Percentiles rank a stretch among this genome's conserved stretches.
These are phyloP conservation scores for Podospora conica DNA, from an alignment of 495 filamentous ascomycete species.

Conservation along the genomic window DNA sequence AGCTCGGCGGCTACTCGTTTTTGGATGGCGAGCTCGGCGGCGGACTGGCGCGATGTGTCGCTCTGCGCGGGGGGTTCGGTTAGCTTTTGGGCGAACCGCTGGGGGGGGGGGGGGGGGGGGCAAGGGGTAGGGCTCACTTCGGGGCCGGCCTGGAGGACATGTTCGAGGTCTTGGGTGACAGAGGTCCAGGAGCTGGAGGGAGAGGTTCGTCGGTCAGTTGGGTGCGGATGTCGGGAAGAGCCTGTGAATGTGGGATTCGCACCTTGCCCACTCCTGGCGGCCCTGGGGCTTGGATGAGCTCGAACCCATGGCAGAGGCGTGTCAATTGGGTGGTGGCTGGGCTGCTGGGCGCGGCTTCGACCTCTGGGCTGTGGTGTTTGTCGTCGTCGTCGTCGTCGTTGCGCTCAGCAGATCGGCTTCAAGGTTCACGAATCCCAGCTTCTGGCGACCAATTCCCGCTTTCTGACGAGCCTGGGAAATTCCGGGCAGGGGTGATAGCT, in stretches of 20 bases:
- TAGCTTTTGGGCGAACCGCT: background rate
- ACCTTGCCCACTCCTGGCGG: conserved; percentile 46
- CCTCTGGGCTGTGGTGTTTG: background rate
- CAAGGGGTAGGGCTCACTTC: conserved; percentile 55
- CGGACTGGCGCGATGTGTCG: conserved; percentile 76
- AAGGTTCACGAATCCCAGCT: conserved; percentile 8
- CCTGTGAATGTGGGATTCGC: conserved; percentile 15
- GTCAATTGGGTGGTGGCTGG: conserved; percentile 14
- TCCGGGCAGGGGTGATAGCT: conserved; percentile 13
- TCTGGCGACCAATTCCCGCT: conserved; percentile 21
- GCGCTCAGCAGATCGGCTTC: background rate
- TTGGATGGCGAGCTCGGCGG: conserved; percentile 83
- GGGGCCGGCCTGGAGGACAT: conserved; percentile 71
- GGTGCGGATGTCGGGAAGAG: background rate
- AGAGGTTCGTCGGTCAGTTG: conserved; percentile 9
- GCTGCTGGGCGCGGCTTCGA: background rate
- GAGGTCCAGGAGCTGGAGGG: conserved; percentile 60
- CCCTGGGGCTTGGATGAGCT: conserved; percentile 42
- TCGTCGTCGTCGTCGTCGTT: background rate
- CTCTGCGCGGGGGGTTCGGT: conserved; percentile 50
- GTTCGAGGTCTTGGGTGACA: conserved; percentile 78
- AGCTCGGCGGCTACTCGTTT: conserved; percentile 81
- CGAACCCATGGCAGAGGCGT: conserved; percentile 38
- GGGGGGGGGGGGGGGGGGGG: background rate
- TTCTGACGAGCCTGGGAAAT: conserved; percentile 13